These are phyloP conservation scores for Albugo candida DNA, from an alignment of 352 stramenopile genomes.

Conservation along the genomic window DNA sequence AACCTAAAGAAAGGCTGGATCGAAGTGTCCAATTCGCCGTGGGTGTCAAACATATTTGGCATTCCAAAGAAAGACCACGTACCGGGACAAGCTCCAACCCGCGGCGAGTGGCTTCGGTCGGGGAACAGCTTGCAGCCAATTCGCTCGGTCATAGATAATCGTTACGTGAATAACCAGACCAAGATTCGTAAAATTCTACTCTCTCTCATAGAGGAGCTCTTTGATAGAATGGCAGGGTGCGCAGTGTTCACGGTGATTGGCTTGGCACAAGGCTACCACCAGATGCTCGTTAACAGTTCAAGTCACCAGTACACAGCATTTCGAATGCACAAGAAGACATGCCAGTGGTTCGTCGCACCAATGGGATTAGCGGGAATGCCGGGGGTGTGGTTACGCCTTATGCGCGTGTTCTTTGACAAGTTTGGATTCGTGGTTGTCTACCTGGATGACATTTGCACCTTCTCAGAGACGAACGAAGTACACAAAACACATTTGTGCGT, in stretches of 20 bases:
- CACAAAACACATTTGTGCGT: background rate
- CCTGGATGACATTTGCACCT: background rate
- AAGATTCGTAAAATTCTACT: conserved; percentile 1
- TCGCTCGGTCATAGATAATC: background rate
- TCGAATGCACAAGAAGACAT: background rate
- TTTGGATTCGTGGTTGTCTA: background rate
- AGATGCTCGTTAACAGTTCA: conserved; percentile 5
- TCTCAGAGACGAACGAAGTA: conserved; percentile 3
- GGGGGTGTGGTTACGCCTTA: conserved; percentile 1
- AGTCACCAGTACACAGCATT: conserved; percentile 3
- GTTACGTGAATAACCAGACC: conserved; percentile 7
- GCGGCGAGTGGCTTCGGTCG: background rate
- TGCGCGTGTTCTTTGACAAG: too few relatives aligned
- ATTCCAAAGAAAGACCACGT: too few relatives aligned
- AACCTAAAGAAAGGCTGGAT: too few relatives aligned
- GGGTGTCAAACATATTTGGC: too few relatives aligned
- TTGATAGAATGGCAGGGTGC: conserved; percentile 5
- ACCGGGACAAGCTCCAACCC: too few relatives aligned
- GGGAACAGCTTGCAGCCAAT: too few relatives aligned
- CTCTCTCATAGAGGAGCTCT: conserved; percentile 10
- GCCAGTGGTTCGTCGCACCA: background rate
- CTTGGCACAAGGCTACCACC: conserved; percentile 2
- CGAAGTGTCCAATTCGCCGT: too few relatives aligned
- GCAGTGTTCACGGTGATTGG: conserved; percentile 2
- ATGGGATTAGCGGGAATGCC: conserved; percentile 4